Base-by-base conservation (phyloP, 1,284 basidiomycete species). In the Puccinia novopanici region DNA sequence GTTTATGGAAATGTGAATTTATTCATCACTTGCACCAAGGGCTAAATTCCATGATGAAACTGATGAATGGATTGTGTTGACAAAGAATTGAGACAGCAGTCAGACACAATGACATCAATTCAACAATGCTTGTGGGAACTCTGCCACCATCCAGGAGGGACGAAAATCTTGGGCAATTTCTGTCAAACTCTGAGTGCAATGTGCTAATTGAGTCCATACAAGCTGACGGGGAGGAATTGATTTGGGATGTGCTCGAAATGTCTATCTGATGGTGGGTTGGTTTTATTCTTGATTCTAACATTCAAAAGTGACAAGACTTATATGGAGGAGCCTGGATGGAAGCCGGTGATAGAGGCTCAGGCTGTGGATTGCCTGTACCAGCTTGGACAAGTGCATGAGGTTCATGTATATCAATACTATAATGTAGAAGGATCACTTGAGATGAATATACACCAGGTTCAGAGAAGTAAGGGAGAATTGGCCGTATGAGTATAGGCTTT, bases 391-490 rank as follows among this genome's bases (percentile, higher is more conserved):
- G 45, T 5, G 9, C 9, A 71, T 17, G 13, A 34, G 68, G 48
- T 54, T 17, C 24, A 54, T 71, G 68, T 71, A 30, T 71, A 71
- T n/a, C 22, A 27, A 37, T 71, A 71, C 68, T 34, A 54, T n/a
- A n/a, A n/a, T 34, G 27, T 71, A 34, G 12, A 37, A 3, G 50
- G 68, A 13, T 27, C 50, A 30, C 42, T 71, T 9, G 50, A 71
- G 68, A 71, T 71, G 68, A 71, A 71, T 71, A 71, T 71, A 52
- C 30, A 71, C 37, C 68, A 71, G n/a, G 30, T 71, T 50, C 68
- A 71, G 68, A 52, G 27, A n/a, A 30, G 50, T 8, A 71, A 71
- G 30, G 45, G 15, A 17, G 48, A 71, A 34, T 52, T 71, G 48
- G 68, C 68, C 27, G 2, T 71, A 4, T 71, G 19, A 24, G 27